Base-by-base conservation (phyloP, 257 asterid genomes). In the Perilla frutescens region DNA sequence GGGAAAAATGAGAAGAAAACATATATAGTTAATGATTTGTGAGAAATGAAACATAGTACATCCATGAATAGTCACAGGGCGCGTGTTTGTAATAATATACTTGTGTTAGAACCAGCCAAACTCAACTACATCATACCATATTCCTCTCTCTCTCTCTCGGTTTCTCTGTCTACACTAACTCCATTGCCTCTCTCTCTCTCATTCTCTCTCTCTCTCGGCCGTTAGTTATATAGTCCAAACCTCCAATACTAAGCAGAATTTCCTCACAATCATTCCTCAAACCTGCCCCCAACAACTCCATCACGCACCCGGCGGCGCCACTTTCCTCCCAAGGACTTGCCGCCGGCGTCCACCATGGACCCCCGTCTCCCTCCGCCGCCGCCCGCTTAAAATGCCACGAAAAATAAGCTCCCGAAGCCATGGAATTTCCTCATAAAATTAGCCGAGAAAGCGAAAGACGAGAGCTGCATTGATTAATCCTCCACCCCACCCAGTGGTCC, bases 261-360 rank as follows among this genome's bases (percentile, higher is more conserved):
- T 75, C 74, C 26, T 39, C 66, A 7, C 68, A 58, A 36, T 59
- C 71, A 15, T 59, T 67, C 45, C 53, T 66, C 68, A 20, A 3
- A 32, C 59, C 62, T 37, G 12, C 12, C 61, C 65, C 13, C 4
- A 62, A 14, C 54, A 10, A 70, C 37, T 50, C 55, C 57, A 15
- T 43, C 53, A 12, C 37, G 8, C 73, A 12, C 77, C 66, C 62
- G 79, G 81, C 85, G 81, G 81, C 83, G 81, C 81, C 75, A 55
- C 73, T 76, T 10, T 49, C 37, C 45, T 53, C 60, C 68, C 48
- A 4, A 44, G 73, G 68, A 49, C 55, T 73, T 80, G 69, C 72
- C 87, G 79, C 81, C 88, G 91, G 75, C 81, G 70, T 34, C 84
- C 75, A 9, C 79, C 81, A 79, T 83, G 84, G 87, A 82, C 84